Evolutionary conservation across 192 early-diverging fungal species (phyloP).

Genomic region (Spinellus fusiger): DNA sequence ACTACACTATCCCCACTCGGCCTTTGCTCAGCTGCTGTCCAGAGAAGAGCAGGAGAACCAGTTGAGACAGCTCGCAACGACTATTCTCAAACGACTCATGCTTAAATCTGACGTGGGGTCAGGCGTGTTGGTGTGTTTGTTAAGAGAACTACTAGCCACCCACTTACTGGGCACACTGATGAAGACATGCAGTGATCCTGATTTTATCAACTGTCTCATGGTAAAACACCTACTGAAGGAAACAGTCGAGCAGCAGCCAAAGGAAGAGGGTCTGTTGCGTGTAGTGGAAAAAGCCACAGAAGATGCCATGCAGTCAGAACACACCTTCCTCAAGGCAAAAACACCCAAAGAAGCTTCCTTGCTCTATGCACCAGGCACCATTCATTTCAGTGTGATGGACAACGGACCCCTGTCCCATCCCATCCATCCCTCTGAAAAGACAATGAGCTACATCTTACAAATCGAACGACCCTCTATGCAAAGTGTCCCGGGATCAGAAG

Average conservation of each 20-base stretch:
- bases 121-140: constrained; percentile 32
- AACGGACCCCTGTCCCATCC: background rate
- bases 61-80: constrained; percentile 29
- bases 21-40: constrained; percentile 35
- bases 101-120: constrained; percentile 38
- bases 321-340: background rate
- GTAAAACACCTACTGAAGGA: constrained; percentile 32
- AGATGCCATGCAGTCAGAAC: constrained; percentile 21
- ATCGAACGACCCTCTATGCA: constrained; percentile 26
- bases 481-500: constrained; percentile 17
- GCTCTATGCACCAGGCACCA: constrained; percentile 13
- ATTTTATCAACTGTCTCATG: constrained; percentile 45
- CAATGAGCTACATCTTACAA: constrained; percentile 24
- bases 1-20: constrained; percentile 37
- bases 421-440: background rate
- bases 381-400: constrained; percentile 25
- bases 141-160: constrained; percentile 45
- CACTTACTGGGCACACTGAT: constrained; percentile 41
- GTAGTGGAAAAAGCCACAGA: constrained; percentile 30
- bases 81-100: constrained; percentile 34
- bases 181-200: constrained; percentile 42
- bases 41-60: constrained; percentile 35
- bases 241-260: background rate
- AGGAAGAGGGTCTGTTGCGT: constrained; percentile 4
- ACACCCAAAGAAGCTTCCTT: background rate